Evolutionary conservation across 164 flowering plant genomes (phyloP), one percentile per base, ranked within the genome.

Genomic region (Berberis vulgaris): DNA sequence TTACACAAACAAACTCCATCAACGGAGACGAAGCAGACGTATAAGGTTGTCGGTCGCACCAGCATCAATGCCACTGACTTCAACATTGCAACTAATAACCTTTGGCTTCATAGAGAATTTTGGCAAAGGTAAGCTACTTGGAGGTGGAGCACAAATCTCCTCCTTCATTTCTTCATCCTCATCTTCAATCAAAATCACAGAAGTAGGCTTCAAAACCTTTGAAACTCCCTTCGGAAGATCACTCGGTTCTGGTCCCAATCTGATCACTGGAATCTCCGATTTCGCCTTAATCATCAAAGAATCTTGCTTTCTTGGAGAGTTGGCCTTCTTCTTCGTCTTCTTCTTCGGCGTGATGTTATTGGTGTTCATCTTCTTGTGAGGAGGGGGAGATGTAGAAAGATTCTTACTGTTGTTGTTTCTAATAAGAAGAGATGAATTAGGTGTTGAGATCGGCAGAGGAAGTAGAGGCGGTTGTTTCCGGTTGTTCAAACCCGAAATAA

Each of bases 71-170:
- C 76, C 80, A n/a, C 70, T 74, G 5, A 84, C 91, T 56, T 81
- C 82, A 0, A 75, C 77, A 39, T 77, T 82, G 82, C 94, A 83
- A 57, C 78, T 70, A 44, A 80, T 67, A 42, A 79, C 77, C 74
- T 80, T 86, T 3, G 84, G 81, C 74, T 76, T 80, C 49, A 86
- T 11, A 44, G 84, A 79, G 62, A 87, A 87, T 62, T 74, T 86
- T 7, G 97, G 97, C 78, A 90, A 67, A 41, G 97, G 97, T 79
- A 90, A 73, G 75, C 97, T 84, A 69, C 94, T 89, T 11, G 96
- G 93, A 6, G 84, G 91, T 8, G 88, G 91, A 46, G 92, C 76
- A 1, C 83, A 70, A 42, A 73, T 7, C 52, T 45, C 63, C 52
- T 59, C 50, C 50, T 47, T 47, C 50, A 47, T 47, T 47, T 47